These are phyloP conservation scores for Candida sakaeoensis DNA, from an alignment of 805 yeast genomes.

Conservation along the genomic window DNA sequence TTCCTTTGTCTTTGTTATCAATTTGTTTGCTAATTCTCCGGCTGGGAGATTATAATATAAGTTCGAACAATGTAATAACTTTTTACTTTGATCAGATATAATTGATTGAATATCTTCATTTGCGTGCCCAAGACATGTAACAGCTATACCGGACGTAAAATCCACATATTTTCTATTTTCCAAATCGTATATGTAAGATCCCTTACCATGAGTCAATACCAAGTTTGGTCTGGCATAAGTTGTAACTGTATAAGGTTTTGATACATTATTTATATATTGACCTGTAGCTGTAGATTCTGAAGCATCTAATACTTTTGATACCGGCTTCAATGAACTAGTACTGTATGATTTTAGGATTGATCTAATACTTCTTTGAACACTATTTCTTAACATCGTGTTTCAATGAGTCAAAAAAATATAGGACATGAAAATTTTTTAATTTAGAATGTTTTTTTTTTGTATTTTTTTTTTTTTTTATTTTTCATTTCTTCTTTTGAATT, in stretches of 20 bases:
- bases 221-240: conserved; percentile 78
- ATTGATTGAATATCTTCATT: conserved; percentile 71
- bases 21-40: conserved; percentile 66
- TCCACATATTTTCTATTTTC: conserved; percentile 79
- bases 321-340: neutral
- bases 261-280: conserved; percentile 41
- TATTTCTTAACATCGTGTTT: conserved; percentile 1
- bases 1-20: conserved; percentile 64
- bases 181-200: conserved; percentile 76
- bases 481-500: neutral
- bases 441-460: too few species aligned
- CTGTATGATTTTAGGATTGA: neutral
- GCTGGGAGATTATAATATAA: conserved; percentile 83
- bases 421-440: neutral
- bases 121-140: conserved; percentile 89
- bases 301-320: conserved; percentile 19
- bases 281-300: conserved; percentile 29
- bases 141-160: conserved; percentile 96
- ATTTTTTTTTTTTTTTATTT: too few species aligned
- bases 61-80: conserved; percentile 81
- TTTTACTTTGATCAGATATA: conserved; percentile 64
- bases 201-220: conserved; percentile 76
- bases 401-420: conserved; percentile 3
- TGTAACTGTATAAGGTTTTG: conserved; percentile 58
- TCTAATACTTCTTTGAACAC: neutral